Evolutionary conservation across 2,329 filamentous ascomycete species (phyloP).

Genomic region (Trichoderma semiorbis): DNA sequence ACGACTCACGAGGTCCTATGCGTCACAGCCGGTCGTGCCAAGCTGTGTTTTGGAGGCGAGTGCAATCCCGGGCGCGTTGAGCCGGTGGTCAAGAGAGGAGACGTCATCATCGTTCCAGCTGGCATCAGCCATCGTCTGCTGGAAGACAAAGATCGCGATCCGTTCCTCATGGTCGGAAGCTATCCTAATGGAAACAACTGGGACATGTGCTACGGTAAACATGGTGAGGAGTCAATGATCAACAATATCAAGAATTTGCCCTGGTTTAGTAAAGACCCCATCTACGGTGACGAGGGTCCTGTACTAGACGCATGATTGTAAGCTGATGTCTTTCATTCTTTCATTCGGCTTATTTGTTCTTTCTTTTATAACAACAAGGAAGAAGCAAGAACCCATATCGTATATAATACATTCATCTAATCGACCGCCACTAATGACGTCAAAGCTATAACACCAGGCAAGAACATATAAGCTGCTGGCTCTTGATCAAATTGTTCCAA

Average conservation of each 20-base stretch:
- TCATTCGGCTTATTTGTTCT: neutral
- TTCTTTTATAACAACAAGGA: neutral
- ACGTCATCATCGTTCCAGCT: constrained; percentile 63
- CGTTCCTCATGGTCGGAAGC: constrained; percentile 57
- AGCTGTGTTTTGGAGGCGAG: constrained; percentile 60
- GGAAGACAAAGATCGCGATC: constrained; percentile 47
- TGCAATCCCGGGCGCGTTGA: constrained; percentile 52
- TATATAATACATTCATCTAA: constrained; percentile 3
- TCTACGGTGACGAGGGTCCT: constrained; percentile 7
- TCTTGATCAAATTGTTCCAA: neutral
- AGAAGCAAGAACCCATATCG: neutral
- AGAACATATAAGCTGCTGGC: neutral
- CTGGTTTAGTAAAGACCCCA: constrained; percentile 4
- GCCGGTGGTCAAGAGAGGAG: constrained; percentile 52
- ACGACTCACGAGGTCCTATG: constrained; percentile 65
- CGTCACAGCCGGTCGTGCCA: constrained; percentile 55
- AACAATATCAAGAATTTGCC: neutral
- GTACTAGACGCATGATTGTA: neutral
- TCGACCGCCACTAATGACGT: neutral
- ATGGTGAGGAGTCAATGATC: neutral
- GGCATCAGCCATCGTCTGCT: constrained; percentile 62
- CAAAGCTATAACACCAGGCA: neutral
- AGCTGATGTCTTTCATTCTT: neutral
- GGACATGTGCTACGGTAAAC: constrained; percentile 52
- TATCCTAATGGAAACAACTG: constrained; percentile 58